Evolutionary conservation across 495 filamentous ascomycete genomes (phyloP).

Genomic region (Penicillium herquei): DNA sequence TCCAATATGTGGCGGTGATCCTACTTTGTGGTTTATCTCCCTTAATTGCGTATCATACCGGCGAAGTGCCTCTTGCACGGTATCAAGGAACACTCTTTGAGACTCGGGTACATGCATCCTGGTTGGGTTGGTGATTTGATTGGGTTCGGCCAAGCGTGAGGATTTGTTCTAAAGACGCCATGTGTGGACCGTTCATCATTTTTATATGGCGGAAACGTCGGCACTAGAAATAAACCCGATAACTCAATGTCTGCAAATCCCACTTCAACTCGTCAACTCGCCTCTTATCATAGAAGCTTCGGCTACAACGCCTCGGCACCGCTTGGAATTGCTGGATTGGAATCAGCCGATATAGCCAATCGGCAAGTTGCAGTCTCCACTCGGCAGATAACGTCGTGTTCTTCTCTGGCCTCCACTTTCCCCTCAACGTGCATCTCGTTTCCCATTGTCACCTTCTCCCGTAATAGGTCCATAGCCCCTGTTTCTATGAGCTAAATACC

Average conservation of each 20-base stretch:
- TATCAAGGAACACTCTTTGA: conserved; percentile 26
- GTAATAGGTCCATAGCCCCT: conserved; percentile 4
- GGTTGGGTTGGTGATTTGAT: background rate
- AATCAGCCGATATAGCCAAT: conserved; percentile 1
- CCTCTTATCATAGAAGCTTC: no score
- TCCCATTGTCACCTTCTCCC: background rate
- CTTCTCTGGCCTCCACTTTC: conserved; percentile 14
- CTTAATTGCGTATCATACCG: conserved; percentile 36
- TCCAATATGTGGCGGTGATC: background rate
- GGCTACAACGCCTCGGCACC: conserved; percentile 5
- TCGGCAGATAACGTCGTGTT: conserved; percentile 13
- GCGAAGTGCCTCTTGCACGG: conserved; percentile 28
- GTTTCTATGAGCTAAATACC: conserved; percentile 2
- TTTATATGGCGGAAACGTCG: background rate
- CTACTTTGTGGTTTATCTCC: conserved; percentile 48
- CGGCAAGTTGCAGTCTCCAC: conserved; percentile 6
- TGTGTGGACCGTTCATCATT: background rate
- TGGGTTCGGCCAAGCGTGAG: background rate
- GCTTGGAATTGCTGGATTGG: background rate
- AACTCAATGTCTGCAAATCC: no score
- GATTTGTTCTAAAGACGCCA: background rate
- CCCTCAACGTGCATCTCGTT: conserved; percentile 2
- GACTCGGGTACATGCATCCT: conserved; percentile 28
- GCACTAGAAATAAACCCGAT: background rate
- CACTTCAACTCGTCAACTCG: no score